Conservation (phyloP, 2,329 filamentous ascomycete genomes). For the Fusarium sp. region DNA sequence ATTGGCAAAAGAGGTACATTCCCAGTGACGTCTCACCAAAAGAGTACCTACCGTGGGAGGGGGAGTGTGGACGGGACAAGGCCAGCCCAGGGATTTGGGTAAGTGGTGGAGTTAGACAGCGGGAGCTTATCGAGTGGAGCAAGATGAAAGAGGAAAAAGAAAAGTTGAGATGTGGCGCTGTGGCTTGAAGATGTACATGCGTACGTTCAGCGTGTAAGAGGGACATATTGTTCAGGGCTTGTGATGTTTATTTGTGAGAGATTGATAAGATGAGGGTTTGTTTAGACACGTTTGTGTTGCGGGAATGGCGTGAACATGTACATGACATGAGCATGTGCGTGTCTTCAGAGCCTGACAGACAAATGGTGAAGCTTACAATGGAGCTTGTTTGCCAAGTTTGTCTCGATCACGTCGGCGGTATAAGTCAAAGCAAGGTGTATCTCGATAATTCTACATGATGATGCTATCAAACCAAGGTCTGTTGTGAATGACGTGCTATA, state of each 20-base stretch:
- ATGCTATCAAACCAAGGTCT: background rate
- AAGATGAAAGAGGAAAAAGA: background rate
- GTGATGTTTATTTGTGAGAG: background rate
- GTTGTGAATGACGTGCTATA: background rate
- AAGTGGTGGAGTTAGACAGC: constrained; percentile 28
- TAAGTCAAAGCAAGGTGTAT: background rate
- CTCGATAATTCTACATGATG: too few species aligned
- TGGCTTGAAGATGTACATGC: background rate
- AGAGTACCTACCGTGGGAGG: constrained; percentile 4
- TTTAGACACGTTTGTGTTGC: background rate
- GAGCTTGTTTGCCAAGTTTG: background rate
- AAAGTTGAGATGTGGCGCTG: constrained; percentile 19
- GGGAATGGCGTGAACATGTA: too few species aligned
- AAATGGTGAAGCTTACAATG: background rate
- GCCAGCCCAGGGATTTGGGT: constrained; percentile 12
- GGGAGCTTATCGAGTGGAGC: constrained; percentile 32
- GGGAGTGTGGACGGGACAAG: constrained; percentile 21
- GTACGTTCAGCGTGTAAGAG: background rate
- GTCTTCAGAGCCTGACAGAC: background rate
- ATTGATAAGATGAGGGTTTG: background rate
- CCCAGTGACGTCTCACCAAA: background rate
- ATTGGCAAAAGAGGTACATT: constrained; percentile 2
- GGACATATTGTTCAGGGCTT: background rate
- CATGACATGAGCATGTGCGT: too few species aligned
- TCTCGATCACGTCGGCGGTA: background rate